Base-by-base conservation (phyloP, 768 basidiomycete species). In the Pulveroboletus frians region DNA sequence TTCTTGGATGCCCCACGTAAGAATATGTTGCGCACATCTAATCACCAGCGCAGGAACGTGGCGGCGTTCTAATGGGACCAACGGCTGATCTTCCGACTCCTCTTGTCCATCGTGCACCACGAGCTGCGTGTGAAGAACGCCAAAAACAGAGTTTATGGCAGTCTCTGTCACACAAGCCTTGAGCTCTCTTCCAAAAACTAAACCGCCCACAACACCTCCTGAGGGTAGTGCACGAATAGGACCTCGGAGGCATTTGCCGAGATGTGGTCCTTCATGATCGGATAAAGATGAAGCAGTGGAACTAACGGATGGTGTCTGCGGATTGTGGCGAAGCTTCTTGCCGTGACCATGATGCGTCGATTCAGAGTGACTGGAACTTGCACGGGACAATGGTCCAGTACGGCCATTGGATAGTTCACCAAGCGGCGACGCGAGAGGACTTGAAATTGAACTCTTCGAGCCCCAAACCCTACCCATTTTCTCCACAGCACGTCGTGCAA, bases 1-100 rank as follows among this genome's bases (percentile, higher is more conserved):
- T 64, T 92, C 90, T 63, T 88, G 80, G 11, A 92, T 68, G 39
- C 91, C 90, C 88, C 91, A 92, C 20, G 76, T 70, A 61, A 88
- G 68, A 47, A 92, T 61, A 69, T 92, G 90, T 60, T 92, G 86
- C 3, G 85, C 83, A 66, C 89, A 93, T 49, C 91, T 74, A 43
- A 87, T 81, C 23, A 91, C 81, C 20, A 93, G 69, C 0, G 88
- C 89, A 36, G 91, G 88, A 35, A 93, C 56, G 58, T 68, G 67
- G 38, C 81, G 72, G 43, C 62, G 65, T 61, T 83, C 81, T 51
- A 84, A 53, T 13, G 66, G 42, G 11, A 44, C 49, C 35, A 56
- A 62, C 20, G 61, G 62, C 18, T 53, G 47, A 34, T 55, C 68
- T 38, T 39, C 44, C 18, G 26, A 10, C 15, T 38, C 51, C 21